Conservation (phyloP, 352 stramenopile species). For the Phytophthora lateralis region DNA sequence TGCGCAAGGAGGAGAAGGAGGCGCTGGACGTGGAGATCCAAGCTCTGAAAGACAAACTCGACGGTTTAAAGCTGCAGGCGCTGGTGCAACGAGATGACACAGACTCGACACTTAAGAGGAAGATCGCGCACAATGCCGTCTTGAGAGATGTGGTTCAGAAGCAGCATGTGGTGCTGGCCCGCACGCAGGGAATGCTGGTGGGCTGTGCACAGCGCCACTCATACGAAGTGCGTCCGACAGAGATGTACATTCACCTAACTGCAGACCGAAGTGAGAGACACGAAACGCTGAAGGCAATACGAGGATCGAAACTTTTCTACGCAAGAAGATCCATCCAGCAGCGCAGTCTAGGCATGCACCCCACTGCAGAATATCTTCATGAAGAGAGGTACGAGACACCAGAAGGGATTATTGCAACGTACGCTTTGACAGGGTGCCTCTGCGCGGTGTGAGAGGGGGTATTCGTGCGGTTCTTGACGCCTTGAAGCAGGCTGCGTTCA, state of each 20-base stretch:
- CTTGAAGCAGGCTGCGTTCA: constrained; percentile 44
- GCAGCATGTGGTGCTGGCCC: constrained; percentile 32
- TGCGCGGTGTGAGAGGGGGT: constrained; percentile 32
- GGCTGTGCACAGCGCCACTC: constrained; percentile 26
- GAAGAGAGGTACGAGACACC: constrained; percentile 47
- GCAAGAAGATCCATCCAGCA: constrained; percentile 37
- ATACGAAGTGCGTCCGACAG: constrained; percentile 29
- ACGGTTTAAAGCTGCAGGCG: constrained; percentile 28
- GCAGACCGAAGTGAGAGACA: constrained; percentile 35
- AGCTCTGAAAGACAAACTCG: constrained; percentile 23
- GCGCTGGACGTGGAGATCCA: constrained; percentile 22
- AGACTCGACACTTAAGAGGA: constrained; percentile 9
- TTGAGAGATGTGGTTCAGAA: constrained; percentile 30
- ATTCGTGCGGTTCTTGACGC: constrained; percentile 46
- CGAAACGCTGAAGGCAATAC: constrained; percentile 29
- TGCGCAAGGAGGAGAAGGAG: constrained; percentile 36
- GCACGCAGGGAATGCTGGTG: constrained; percentile 24
- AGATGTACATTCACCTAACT: constrained; percentile 34
- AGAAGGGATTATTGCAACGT: constrained; percentile 44
- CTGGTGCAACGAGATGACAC: constrained; percentile 18
- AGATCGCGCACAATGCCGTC: constrained; percentile 12
- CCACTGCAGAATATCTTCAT: constrained; percentile 33
- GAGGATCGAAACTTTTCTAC: constrained; percentile 33
- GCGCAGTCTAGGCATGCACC: constrained; percentile 36
- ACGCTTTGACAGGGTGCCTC: constrained; percentile 48